phyloP scores from a whole-genome alignment of 345 rosid genomes.

The Leavenworthia alabamica region DNA sequence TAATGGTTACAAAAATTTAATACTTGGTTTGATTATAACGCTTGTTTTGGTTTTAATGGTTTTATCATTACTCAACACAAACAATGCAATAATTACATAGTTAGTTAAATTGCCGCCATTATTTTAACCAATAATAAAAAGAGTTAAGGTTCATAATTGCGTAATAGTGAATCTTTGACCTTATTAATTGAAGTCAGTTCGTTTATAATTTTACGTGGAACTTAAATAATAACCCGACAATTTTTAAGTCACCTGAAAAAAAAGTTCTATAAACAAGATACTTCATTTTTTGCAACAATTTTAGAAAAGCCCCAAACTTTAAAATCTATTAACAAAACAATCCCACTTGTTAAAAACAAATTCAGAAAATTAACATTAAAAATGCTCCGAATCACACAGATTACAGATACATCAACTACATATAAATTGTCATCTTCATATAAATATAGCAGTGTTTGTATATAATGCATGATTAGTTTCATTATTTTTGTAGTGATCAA shows the following conservation, averaged over 20 bases:
- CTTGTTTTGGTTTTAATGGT: too few relatives aligned
- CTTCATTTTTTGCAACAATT: background rate
- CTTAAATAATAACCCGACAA: conserved; percentile 15
- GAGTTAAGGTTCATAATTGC: conserved; percentile 26
- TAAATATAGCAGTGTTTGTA: background rate
- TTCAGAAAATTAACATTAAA: background rate
- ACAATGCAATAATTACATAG: background rate
- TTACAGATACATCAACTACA: conserved; percentile 7
- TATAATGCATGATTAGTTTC: background rate
- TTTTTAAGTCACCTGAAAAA: conserved; percentile 21
- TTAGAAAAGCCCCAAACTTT: background rate
- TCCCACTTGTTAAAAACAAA: conserved; percentile 4
- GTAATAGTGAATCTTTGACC: conserved; percentile 27
- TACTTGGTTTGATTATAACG: background rate
- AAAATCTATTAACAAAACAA: background rate
- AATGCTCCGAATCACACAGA: background rate
- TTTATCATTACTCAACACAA: too few relatives aligned
- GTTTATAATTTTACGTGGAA: conserved; percentile 13
- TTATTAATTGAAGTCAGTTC: conserved; percentile 21
- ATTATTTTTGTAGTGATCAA: background rate
- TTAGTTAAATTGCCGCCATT: conserved; percentile 25
- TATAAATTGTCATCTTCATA: conserved; percentile 7
- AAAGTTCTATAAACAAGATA: background rate
- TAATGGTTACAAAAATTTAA: background rate
- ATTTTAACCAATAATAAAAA: conserved; percentile 26